Evolutionary conservation across 2,329 filamentous ascomycete species (phyloP), one percentile per base, ranked within the genome.

Genomic region (Bipolaris gigantea): DNA sequence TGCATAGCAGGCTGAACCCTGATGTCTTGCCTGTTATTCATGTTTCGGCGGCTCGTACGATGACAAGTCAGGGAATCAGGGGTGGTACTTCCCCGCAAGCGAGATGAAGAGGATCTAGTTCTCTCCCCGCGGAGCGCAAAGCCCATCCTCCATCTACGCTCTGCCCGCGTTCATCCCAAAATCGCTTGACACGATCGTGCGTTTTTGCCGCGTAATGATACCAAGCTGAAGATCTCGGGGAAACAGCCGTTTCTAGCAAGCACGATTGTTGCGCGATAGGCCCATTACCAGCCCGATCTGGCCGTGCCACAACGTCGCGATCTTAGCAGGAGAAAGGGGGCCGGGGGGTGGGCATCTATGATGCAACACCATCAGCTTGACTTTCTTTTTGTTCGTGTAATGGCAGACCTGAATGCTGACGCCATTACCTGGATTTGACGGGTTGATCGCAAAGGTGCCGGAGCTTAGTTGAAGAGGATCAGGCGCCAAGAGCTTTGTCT

Each of bases 61-160:
- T 52, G 15, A 45, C 41, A 11, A 35, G 43, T 34, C 48, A 44
- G 49, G 53, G 52, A 55, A 38, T 18, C 48, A 44, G 53, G 38
- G 48, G 43, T 47, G 21, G 16, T 51, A 32, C 52, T 51, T 51
- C 48, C 48, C 52, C 48, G 48, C 52, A 55, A 55, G 53, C 53
- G 53, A 55, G 11, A 52, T 55, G 53, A 55, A 46, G 27, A 52
- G 53, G 41, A 43, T 48, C 38, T 33, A 48, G 53, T 19, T 47
- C 40, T 30, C 46, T 43, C 27, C 48, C 48, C 53, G 33, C 41
- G 48, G 48, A 33, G 23, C 27, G 48, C 42, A 36, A 43, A 40
- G 15, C 41, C 27, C 32, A 23, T 21, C 44, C 43, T 41, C 21
- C 34, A 10, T 34, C 38, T 47, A 33, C 48, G 53, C 48, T 43